Conservation (phyloP, 176 grass and related monocot genomes). For the Cenchrus americanus region DNA sequence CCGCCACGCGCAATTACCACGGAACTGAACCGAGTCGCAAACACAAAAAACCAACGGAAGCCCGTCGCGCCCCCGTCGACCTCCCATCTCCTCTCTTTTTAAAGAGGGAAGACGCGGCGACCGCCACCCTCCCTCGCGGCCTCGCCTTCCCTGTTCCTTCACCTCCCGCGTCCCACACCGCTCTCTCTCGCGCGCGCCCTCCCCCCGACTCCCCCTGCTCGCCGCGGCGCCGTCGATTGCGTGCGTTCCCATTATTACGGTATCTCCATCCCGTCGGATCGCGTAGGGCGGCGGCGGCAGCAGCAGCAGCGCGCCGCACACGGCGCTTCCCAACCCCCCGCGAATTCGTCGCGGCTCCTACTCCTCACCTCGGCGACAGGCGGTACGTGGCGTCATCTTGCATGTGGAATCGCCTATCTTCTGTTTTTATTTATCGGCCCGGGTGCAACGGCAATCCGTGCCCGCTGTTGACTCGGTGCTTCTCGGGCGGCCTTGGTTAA, state of each 20-base stretch:
- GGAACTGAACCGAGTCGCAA: neutral
- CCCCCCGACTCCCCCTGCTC: neutral
- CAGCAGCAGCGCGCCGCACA: neutral
- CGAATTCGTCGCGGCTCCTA: neutral
- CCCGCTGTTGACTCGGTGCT: neutral
- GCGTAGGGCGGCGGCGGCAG: neutral
- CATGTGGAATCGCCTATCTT: neutral
- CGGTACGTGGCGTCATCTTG: neutral
- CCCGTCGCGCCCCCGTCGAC: neutral
- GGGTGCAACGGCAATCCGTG: constrained; percentile 2
- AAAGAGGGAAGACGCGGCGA: constrained; percentile 4
- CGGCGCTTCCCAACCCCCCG: neutral
- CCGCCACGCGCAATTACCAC: neutral
- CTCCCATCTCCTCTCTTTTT: neutral
- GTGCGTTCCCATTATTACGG: too few species aligned
- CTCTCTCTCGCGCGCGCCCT: neutral
- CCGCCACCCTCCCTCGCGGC: neutral
- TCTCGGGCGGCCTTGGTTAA: neutral
- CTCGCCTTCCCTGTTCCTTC: neutral
- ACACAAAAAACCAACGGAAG: neutral
- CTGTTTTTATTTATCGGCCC: neutral
- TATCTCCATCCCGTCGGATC: neutral
- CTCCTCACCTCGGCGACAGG: neutral
- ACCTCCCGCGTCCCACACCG: neutral
- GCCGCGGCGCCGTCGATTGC: neutral